These are phyloP conservation scores for Myriosclerotinia duriaeana DNA, from an alignment of 2,329 filamentous ascomycete species.

Conservation along the genomic window DNA sequence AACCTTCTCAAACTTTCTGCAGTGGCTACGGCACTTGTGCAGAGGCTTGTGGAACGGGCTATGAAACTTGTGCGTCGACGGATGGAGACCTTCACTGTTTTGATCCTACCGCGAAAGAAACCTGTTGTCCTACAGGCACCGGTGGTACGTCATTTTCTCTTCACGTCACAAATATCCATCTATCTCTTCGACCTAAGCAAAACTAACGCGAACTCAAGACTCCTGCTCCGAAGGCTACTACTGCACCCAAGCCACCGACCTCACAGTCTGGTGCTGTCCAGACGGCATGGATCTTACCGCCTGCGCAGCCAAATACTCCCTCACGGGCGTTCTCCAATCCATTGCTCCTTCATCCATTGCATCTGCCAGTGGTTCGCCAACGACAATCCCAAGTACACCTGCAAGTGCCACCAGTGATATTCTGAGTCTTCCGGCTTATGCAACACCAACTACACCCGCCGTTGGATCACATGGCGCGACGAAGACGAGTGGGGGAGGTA, in stretches of 20 bases:
- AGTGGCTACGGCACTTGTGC: slow-evolving; percentile 17
- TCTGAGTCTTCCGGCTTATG: not conserved
- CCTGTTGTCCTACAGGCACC: slow-evolving; percentile 20
- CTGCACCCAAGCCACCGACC: slow-evolving; percentile 55
- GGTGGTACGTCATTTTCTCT: slow-evolving; percentile 14
- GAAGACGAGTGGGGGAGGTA: not conserved
- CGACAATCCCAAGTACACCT: not conserved
- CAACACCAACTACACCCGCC: not conserved
- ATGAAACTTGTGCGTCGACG: slow-evolving; percentile 18
- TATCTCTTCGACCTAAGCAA: not conserved
- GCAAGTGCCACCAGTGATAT: not conserved
- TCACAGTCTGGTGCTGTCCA: slow-evolving; percentile 61
- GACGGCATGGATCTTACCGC: slow-evolving; percentile 49
- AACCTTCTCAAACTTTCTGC: slow-evolving; percentile 21
- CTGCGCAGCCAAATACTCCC: slow-evolving; percentile 53
- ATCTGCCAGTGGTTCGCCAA: not conserved
- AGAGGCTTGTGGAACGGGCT: slow-evolving; percentile 20
- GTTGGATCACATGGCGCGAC: slow-evolving; percentile 10
- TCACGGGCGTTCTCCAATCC: slow-evolving; percentile 48
- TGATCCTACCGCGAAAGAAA: slow-evolving; percentile 13
- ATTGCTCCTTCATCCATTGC: not conserved
- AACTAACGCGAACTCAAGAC: slow-evolving; percentile 11
- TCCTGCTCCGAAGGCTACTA: slow-evolving; percentile 47
- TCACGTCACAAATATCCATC: not conserved
- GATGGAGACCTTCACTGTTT: slow-evolving; percentile 21